Evolutionary conservation across 768 basidiomycete genomes (phyloP), one percentile per base, ranked within the genome.

Genomic region (Lyophyllum shimeji): DNA sequence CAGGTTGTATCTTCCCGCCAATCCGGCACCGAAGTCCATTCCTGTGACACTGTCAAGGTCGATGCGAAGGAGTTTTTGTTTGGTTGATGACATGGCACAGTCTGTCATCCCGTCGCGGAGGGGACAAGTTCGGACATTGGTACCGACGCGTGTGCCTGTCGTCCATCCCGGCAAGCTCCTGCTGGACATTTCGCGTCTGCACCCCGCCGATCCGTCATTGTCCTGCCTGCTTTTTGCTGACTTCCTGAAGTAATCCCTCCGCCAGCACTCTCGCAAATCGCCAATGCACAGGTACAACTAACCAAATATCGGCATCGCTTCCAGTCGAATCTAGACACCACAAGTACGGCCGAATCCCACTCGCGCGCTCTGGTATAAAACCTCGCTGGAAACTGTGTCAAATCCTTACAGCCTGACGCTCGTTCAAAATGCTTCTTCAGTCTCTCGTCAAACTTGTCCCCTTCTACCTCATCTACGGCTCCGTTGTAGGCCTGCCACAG

Each of bases 401-500:
- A 43, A 46, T 52, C 50, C 43, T 45, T 27, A 25, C 56, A 57
- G 29, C 47, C 42, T 42, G 45, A 48, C 59, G 50, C 25, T 43
- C 43, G 12, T 21, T 37, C 34, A 50, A 42, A 24, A 57, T 57
- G 56, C 56, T 31, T 48, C 34, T 57, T 42, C 56, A 52, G 37
- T 42, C 43, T 42, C 50, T 57, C 25, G 12, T 57, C 34, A 57
- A 52, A 20, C 45, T 57, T 21, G 44, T 57, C 42, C 56, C 56
- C 27, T 52, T 40, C 52, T 58, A 53, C 37, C 34, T 55, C n/a
- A 23, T 55, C 48, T 51, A 50, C 46, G 33, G 3, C 29, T 46
- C 52, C 24, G 6, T 33, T n/a, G 45, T 39, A 33, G 15, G 20
- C 21, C 46, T 37, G 46, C 47, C 33, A 40, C 34, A 25, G 47